Conservation (phyloP, 1,284 basidiomycete species). For the Ustilago hordei region DNA sequence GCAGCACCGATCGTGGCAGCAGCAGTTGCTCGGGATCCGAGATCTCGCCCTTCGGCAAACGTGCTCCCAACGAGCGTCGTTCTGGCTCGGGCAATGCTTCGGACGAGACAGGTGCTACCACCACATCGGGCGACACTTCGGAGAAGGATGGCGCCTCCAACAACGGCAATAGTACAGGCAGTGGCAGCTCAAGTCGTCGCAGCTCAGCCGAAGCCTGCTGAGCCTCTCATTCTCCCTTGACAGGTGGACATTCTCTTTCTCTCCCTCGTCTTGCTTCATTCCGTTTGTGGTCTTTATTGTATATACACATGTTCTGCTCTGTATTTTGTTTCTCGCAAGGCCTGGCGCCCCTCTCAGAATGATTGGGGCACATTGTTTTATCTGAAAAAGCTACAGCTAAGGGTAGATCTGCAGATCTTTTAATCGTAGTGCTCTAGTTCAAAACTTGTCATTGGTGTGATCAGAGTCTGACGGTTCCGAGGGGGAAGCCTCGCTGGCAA, state of each 20-base stretch:
- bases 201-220: conserved; percentile 31
- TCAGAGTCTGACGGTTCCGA: background rate
- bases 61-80: conserved; percentile 30
- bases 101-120: conserved; percentile 49
- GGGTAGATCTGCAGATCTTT: conserved; percentile 11
- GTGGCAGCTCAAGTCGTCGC: conserved; percentile 41
- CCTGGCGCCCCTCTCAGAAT: conserved; percentile 2
- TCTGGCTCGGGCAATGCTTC: conserved; percentile 48
- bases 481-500: too few species aligned
- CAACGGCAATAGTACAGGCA: conserved; percentile 32
- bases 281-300: conserved; percentile 5
- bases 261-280: background rate
- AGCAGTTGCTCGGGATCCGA: conserved; percentile 43
- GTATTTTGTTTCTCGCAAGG: conserved; percentile 12
- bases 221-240: background rate
- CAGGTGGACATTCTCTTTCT: conserved; percentile 4
- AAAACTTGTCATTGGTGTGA: background rate
- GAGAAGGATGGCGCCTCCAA: conserved; percentile 51
- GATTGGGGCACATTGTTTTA: conserved; percentile 9
- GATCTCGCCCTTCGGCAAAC: conserved; percentile 38
- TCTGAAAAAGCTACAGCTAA: conserved; percentile 5
- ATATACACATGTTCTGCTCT: conserved; percentile 8
- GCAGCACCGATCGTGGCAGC: conserved; percentile 45
- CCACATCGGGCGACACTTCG: conserved; percentile 47
- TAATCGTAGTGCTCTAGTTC: conserved; percentile 11